These are phyloP conservation scores for Talinum fruticosum DNA, from an alignment of 148 eudicot species.

Conservation along the genomic window DNA sequence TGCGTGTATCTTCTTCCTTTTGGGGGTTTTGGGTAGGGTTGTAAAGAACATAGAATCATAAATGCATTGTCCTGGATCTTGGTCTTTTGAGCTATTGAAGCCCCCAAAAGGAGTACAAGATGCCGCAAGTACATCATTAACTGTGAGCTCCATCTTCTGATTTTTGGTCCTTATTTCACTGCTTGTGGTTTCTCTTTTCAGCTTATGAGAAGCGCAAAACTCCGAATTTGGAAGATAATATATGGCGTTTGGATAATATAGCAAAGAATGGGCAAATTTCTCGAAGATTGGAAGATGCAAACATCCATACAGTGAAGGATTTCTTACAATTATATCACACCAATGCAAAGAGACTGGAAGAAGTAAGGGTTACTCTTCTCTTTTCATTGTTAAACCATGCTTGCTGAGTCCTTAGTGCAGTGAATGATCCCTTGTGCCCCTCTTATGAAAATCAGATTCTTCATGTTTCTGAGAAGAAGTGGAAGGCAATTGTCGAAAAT, in stretches of 20 bases:
- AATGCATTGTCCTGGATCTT: no score
- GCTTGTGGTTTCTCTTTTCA: slow-evolving; percentile 20
- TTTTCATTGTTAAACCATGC: not conserved
- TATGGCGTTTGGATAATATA: slow-evolving; percentile 29
- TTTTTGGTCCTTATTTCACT: not conserved
- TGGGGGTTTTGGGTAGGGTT: no score
- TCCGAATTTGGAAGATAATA: slow-evolving; percentile 25
- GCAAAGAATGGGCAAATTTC: slow-evolving; percentile 10
- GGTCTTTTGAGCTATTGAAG: not conserved
- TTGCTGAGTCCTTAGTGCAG: not conserved
- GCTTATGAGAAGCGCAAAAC: slow-evolving; percentile 24
- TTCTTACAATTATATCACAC: slow-evolving; percentile 27
- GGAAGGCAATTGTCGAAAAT: slow-evolving; percentile 44
- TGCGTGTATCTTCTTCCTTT: no score
- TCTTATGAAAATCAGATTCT: slow-evolving; percentile 35
- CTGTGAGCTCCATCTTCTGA: not conserved
- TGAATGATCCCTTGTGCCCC: not conserved
- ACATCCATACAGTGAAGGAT: slow-evolving; percentile 31
- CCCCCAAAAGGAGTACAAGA: not conserved
- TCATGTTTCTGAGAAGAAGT: slow-evolving; percentile 36
- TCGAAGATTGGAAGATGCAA: slow-evolving; percentile 3
- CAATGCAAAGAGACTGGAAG: slow-evolving; percentile 14
- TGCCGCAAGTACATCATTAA: not conserved
- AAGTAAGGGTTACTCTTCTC: slow-evolving; percentile 5
- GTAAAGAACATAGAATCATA: not conserved